phyloP scores from a whole-genome alignment of 139 green algal species.

The Limnomonas spitsbergensis region DNA sequence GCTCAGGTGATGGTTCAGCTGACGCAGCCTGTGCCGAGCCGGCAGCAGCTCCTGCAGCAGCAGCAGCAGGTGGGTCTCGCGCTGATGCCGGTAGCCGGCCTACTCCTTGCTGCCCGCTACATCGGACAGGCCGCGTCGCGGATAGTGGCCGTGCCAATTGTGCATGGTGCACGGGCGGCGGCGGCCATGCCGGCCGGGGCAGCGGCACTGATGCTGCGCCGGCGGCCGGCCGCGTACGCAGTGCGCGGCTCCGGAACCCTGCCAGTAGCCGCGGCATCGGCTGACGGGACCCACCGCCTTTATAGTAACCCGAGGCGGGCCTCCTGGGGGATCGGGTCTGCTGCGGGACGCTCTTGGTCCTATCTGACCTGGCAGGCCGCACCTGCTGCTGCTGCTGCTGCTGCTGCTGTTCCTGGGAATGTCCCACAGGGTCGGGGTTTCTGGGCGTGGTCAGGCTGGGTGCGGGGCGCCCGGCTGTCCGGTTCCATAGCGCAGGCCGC shows the following conservation, averaged over 20 bases:
- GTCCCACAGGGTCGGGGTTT: too few species aligned
- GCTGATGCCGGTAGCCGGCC: neutral
- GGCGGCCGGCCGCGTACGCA: neutral
- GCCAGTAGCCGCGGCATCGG: too few species aligned
- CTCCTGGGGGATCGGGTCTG: too few species aligned
- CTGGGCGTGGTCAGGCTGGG: neutral
- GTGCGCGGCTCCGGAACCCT: too few species aligned
- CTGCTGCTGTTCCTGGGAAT: neutral
- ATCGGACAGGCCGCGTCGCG: neutral
- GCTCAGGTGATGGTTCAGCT: too few species aligned
- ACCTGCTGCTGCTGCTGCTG: neutral
- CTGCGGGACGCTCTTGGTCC: neutral
- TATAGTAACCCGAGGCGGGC: too few species aligned
- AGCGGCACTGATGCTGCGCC: neutral
- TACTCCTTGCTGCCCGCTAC: neutral
- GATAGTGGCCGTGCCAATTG: neutral
- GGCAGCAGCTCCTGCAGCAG: too few species aligned
- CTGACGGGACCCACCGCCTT: too few species aligned
- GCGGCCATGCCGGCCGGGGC: neutral
- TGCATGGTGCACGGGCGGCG: neutral
- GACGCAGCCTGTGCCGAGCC: too few species aligned
- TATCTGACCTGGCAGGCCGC: neutral
- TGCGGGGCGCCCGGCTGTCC: neutral
- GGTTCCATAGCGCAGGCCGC: neutral
- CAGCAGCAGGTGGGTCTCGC: neutral